Conservation (phyloP, 305 asterid genomes). For the Fraxinus latifolia region DNA sequence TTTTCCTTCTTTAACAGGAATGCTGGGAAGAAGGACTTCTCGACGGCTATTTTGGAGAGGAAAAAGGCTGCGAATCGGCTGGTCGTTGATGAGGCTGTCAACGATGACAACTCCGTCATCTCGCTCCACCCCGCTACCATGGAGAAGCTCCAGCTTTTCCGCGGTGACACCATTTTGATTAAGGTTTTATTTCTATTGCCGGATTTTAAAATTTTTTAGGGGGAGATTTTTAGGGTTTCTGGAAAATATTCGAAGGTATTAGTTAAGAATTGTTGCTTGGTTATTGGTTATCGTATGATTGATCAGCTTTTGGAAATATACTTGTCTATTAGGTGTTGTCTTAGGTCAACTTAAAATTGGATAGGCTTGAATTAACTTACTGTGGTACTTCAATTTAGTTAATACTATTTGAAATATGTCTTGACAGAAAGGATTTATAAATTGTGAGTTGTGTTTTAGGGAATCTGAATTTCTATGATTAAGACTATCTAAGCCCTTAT, state of each 20-base stretch:
- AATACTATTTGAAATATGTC: not conserved
- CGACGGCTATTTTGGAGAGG: constrained; percentile 52
- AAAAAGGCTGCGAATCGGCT: constrained; percentile 46
- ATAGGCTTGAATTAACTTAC: not conserved
- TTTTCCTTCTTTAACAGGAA: constrained; percentile 28
- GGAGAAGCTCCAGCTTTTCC: constrained; percentile 57
- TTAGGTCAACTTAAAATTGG: not conserved
- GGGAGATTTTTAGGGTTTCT: not conserved
- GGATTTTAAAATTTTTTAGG: not conserved
- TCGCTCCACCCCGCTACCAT: constrained; percentile 45
- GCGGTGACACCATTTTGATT: constrained; percentile 48
- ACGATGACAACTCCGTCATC: constrained; percentile 50
- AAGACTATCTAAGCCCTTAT: not conserved
- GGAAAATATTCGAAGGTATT: not conserved
- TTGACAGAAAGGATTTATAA: not conserved
- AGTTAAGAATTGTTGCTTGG: not conserved
- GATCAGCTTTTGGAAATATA: not conserved
- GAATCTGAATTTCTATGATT: not conserved
- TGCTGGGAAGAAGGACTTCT: constrained; percentile 45
- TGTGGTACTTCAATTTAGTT: not conserved
- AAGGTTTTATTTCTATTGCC: constrained; percentile 27
- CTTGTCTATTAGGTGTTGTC: not conserved
- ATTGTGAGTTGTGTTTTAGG: not conserved
- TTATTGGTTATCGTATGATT: not conserved
- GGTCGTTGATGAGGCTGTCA: constrained; percentile 48